phyloP scores from a whole-genome alignment of 352 stramenopile species.

The Phytopythium ostracodes region DNA sequence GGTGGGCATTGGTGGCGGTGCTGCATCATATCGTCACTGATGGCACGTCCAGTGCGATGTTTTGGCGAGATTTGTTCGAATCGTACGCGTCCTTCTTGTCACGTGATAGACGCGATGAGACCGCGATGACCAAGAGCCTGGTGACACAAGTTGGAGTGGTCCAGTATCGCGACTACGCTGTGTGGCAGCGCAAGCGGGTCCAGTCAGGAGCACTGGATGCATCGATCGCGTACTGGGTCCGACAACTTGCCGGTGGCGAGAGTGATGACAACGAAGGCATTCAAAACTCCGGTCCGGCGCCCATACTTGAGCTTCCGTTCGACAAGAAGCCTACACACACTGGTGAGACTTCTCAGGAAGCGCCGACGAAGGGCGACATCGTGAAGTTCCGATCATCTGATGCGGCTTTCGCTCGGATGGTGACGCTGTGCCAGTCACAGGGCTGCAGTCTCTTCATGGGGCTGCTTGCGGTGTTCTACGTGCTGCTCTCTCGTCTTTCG shows the following conservation, averaged over 20 bases:
- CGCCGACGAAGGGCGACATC: slow-evolving; percentile 19
- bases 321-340: slow-evolving; percentile 16
- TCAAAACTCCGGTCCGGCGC: slow-evolving; percentile 3
- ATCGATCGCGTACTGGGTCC: slow-evolving; percentile 44
- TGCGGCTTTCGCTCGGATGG: slow-evolving; percentile 25
- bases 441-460: slow-evolving; percentile 47
- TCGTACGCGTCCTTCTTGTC: slow-evolving; percentile 16
- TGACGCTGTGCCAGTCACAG: slow-evolving; percentile 24
- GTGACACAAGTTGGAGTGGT: neutral
- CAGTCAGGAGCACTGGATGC: slow-evolving; percentile 26
- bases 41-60: slow-evolving; percentile 34
- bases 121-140: neutral
- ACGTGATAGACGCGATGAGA: neutral
- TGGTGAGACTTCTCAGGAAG: neutral
- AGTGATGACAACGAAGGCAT: neutral
- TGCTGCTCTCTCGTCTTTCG: slow-evolving; percentile 35
- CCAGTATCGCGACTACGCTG: slow-evolving; percentile 45
- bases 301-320: slow-evolving; percentile 38
- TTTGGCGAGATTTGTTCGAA: slow-evolving; percentile 36
- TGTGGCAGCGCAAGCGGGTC: slow-evolving; percentile 37
- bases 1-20: slow-evolving; percentile 30
- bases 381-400: slow-evolving; percentile 31
- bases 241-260: slow-evolving; percentile 19
- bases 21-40: slow-evolving; percentile 59
- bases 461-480: slow-evolving; percentile 39